Base-by-base conservation (phyloP, 2,329 filamentous ascomycete species). In the Ceratocystis huliohia region DNA sequence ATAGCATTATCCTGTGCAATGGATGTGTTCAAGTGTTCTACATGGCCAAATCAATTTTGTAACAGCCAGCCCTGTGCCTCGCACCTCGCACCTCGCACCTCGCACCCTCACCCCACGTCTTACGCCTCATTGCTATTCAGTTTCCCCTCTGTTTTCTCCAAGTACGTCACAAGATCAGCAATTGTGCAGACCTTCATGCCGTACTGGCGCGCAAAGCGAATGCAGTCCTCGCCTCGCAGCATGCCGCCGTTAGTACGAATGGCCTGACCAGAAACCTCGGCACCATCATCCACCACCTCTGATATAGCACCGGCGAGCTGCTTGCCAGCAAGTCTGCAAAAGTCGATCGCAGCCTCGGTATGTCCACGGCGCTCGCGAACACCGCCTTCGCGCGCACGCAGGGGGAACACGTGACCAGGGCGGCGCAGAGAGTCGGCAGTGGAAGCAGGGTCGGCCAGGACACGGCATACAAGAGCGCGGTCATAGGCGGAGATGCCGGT, bases 121-220 rank as follows among this genome's bases (percentile, higher is more conserved):
- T 44, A 68, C 50, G 73, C 74, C n/a, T 78, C 79, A 66, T 81
- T 82, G 28, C 75, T 69, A 63, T 74, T 74, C 13, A 82, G 73
- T 75, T 83, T 83, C 46, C 86, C 86, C 77, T 92, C 87, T 48
- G 81, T 86, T 79, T 85, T 86, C 75, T 94, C 88, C 67, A 96
- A 78, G 74, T 95, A 88, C 67, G 79, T 80, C 33, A 93, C 87
- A 77, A 99, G 76, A 76, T 93, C 91, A 74, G 93, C 91, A 77
- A 99, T 97, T 37, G 94, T 97, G 77, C 92, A 96, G 68, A 96
- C 91, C 79, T 88, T 94, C 71, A 99, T 79, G 3, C 91, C 91
- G 86, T 88, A 97, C 76, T 82, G 86, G 76, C 85, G 85, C 33
- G 91, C 94, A 81, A 99, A 99, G 63, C 81, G 83, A 73, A 99